Conservation (phyloP, 2,329 filamentous ascomycete species). For the Curvularia spicifera region DNA sequence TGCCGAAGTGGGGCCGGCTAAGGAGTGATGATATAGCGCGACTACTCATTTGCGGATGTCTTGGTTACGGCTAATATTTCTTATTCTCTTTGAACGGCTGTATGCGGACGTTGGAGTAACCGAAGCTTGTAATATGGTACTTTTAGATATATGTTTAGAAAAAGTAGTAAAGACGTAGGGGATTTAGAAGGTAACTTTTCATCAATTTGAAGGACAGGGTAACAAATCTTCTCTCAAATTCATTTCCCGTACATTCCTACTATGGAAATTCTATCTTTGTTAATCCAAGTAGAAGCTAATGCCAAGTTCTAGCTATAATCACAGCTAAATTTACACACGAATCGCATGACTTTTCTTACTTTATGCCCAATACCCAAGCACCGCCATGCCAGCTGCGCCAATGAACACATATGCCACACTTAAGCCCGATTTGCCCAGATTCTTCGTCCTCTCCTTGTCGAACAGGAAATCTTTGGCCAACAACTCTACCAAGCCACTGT, state of each 20-base stretch:
- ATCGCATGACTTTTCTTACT: too few relatives aligned
- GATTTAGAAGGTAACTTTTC: too few relatives aligned
- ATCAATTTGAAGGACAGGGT: too few relatives aligned
- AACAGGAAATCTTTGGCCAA: constrained; percentile 13
- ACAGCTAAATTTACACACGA: not conserved
- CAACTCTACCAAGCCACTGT: constrained; percentile 10
- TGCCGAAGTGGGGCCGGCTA: not conserved
- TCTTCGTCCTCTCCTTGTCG: constrained; percentile 9
- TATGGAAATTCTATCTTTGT: too few relatives aligned
- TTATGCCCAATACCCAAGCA: constrained; percentile 12
- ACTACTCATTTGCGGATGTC: not conserved
- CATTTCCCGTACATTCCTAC: not conserved
- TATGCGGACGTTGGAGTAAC: not conserved
- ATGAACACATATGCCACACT: constrained; percentile 9
- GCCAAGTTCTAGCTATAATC: too few relatives aligned
- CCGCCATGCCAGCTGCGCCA: constrained; percentile 6
- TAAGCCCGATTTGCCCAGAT: not conserved
- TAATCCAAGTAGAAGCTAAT: not conserved
- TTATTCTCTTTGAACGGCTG: not conserved
- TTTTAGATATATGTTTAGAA: not conserved
- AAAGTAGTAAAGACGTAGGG: too few relatives aligned
- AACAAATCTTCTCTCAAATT: too few relatives aligned
- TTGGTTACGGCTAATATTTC: not conserved
- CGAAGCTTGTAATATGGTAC: not conserved
- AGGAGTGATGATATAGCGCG: not conserved